Evolutionary conservation across 2,329 filamentous ascomycete species (phyloP), one percentile per base, ranked within the genome.

Genomic region (Fusarium sp.): DNA sequence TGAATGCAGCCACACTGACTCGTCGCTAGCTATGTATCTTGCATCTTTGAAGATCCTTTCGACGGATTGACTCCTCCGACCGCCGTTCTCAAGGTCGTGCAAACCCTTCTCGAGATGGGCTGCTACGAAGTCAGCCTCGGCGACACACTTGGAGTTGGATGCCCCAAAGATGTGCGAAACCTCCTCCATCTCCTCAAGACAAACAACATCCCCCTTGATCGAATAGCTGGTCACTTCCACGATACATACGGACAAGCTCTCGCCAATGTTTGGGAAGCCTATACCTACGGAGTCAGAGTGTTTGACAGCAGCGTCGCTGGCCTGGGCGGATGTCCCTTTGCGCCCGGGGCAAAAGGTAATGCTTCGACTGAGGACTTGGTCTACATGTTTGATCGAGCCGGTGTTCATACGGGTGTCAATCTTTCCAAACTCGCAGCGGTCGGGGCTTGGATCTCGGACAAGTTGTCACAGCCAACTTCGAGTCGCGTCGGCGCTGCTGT

Each of bases 101-200:
- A 75, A 79, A 83, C 62, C 76, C 80, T 93, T 16, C 81, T 92
- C 0, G 86, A 89, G 46, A 88, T 90, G 84, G 91, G 91, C 12
- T 92, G 90, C 61, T 90, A 92, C 70, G 90, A 92, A 80, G 88
- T 92, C 62, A 90, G 88, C n/a, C 85, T 92, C 0, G 91, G 90
- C 1, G 91, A 93, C 69, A 93, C 91, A 0, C 87, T 90, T 0
- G 91, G 91, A 6, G 89, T 91, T 76, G 91, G 90, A 9, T 89
- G 88, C 33, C 66, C 69, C 2, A 58, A 46, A 10, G 55, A 71
- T 5, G 67, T 70, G 5, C 79, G 80, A 3, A 81, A 86, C 67
- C 81, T 91, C 7, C 80, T 91, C 91, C 10, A 22, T 24, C 36
- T 57, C 22, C 55, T 57, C 10, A 36, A 40, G 24, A 24, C 27